Base-by-base conservation (phyloP, 2,329 filamentous ascomycete genomes). In the Talaromyces amestolkiae region DNA sequence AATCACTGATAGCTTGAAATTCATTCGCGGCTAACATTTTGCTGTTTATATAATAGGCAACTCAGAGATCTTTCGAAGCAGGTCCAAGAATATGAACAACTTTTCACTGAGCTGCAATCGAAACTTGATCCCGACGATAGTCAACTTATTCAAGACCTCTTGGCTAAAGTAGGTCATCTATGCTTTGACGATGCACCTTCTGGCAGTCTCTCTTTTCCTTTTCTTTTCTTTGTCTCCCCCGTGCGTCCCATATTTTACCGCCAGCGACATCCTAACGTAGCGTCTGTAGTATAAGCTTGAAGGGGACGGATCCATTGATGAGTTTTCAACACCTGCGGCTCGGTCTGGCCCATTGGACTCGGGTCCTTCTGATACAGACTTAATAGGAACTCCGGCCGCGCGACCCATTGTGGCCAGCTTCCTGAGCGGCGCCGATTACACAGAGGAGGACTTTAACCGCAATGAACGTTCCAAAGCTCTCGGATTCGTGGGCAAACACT, bases 401-500 rank as follows among this genome's bases (percentile, higher is more conserved):
- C 70, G 64, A 47, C 70, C 69, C 15, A 69, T 68, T 22, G 67
- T 70, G 11, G 70, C 66, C 47, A 73, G 75, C 35, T 75, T 77
- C 1, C 72, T 76, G 19, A 74, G 75, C 39, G 72, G 73, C 22
- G 70, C 76, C 39, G 80, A 81, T 69, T 75, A 77, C 45, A 78
- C 77, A 22, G 74, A 79, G 58, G 79, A 81, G 67, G 80, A 82
- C 60, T 80, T 79, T 66, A 77, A 78, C 37, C 74, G 77, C 35
- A 75, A 76, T 66, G 76, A 78, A 61, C 74, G 75, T 54, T 73
- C 76, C 13, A 73, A 77, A 59, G 72, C 75, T 1, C 76, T 76
- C 37, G 78, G 79, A 0, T 81, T 79, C 70, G 75, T 80, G 64
- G 80, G 80, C 11, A 80, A 80, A 65, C 78, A 80, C 62, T 81